A percentile compares a stretch with the other conserved stretches of the same genome.
Conservation (phyloP, 2,329 filamentous ascomycete species). For the Cladophialophora psammophila region DNA sequence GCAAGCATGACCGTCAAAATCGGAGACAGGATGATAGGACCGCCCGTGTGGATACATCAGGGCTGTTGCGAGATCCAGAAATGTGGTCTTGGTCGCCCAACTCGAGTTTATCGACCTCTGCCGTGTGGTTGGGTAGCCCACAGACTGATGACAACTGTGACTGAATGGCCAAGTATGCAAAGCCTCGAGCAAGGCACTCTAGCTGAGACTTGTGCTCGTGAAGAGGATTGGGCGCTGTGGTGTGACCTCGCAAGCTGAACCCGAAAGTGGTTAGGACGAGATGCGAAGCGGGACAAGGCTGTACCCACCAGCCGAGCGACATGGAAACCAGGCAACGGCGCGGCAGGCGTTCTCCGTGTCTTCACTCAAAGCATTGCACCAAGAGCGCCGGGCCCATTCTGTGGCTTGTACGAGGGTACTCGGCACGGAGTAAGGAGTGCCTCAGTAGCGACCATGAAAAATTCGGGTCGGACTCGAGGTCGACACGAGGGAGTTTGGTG, state of each 20-base stretch:
- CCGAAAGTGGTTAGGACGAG: slow-evolving; percentile 8
- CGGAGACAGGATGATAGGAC: background rate
- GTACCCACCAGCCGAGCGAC: background rate
- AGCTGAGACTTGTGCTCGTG: background rate
- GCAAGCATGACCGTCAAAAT: background rate
- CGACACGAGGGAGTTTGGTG: background rate
- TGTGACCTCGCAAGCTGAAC: slow-evolving; percentile 18
- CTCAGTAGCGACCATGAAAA: no score
- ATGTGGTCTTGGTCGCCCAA: background rate
- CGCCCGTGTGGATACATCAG: background rate
- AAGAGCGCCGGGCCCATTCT: background rate
- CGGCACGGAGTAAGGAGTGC: no score
- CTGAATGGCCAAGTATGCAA: background rate
- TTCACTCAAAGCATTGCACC: background rate
- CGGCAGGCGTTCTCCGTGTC: background rate
- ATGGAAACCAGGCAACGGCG: background rate
- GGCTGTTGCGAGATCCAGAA: background rate
- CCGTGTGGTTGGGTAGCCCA: background rate
- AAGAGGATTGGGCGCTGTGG: background rate
- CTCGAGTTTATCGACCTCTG: background rate
- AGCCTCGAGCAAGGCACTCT: background rate
- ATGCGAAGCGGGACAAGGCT: slow-evolving; percentile 10
- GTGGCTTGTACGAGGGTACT: background rate
- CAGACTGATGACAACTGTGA: background rate
- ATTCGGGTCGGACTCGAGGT: background rate